Base-by-base conservation (phyloP, 257 asterid species). In the Jaltomata sinuosa region DNA sequence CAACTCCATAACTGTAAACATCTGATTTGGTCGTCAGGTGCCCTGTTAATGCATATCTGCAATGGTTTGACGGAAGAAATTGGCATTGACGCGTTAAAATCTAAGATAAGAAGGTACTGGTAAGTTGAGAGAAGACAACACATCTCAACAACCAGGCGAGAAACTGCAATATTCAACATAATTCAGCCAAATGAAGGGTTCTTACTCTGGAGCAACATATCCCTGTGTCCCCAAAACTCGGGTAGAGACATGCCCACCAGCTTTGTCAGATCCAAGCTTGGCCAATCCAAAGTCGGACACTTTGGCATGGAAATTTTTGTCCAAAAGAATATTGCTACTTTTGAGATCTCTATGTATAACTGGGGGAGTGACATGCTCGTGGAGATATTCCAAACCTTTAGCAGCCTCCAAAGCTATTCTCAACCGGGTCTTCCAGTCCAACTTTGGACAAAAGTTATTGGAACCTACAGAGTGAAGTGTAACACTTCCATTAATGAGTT, bases 171-270 rank as follows among this genome's bases (percentile, higher is more conserved):
- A 53, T 0, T 9, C 9, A 40, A 47, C 55, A 62, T 22, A 14
- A 36, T 55, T 29, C 65, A 53, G 55, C 36, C 3, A 3, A 32
- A 69, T 42, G 7, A 11, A 27, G 55, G 40, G 54, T 55, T 47
- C 92, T 85, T 91, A 94, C 98, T 96, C 99, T 0, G 99, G 99
- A 82, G 99, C 99, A 77, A 96, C 97, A 80, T 96, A 96, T 84
- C 99, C 99, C 82, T 96, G 99, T 36, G 99, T 94, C 55, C 99
- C 99, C 91, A 96, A 87, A 38, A 96, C 98, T 16, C 99, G 89
- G 0, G 99, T 96, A 5, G 99, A 94, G 83, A 96, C 97, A 84
- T 95, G 99, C 0, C 97, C 97, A 1, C 98, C 97, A 40, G 94
- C 98, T 91, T 89, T 96, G 86, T 94, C 98, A 22, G 98, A 91